Evolutionary conservation across 495 filamentous ascomycete genomes (phyloP).

Genomic region (Penicillium canescens): DNA sequence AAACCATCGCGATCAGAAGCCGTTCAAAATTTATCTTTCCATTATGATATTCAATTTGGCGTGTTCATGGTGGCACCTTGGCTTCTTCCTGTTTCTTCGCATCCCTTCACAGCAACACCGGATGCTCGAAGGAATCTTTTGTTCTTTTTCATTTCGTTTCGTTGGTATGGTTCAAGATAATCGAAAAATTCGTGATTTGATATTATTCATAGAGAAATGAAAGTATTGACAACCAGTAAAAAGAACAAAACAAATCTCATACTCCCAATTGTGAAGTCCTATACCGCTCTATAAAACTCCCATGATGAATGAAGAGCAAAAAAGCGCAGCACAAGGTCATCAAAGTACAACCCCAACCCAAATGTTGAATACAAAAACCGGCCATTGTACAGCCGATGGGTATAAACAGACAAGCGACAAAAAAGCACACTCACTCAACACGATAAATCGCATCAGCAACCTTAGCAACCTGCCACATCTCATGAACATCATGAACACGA

Average conservation of each 20-base stretch:
- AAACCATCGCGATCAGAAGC: constrained; percentile 5
- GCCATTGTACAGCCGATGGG: background rate
- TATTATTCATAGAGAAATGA: constrained; percentile 5
- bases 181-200: constrained; percentile 20
- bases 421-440: constrained; percentile 19
- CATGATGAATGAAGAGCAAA: constrained; percentile 27
- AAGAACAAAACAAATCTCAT: background rate
- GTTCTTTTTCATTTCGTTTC: constrained; percentile 13
- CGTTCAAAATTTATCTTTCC: constrained; percentile 5
- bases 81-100: background rate
- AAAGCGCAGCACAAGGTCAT: background rate
- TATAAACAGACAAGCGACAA: background rate
- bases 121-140: constrained; percentile 9
- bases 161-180: constrained; percentile 19
- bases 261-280: background rate
- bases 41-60: constrained; percentile 11
- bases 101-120: constrained; percentile 11
- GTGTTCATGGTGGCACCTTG: background rate
- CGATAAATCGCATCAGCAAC: constrained; percentile 93
- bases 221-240: background rate
- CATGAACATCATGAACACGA: constrained; percentile 86
- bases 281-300: constrained; percentile 17
- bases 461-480: constrained; percentile 84
- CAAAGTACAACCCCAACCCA: constrained; percentile 8
- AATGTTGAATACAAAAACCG: constrained; percentile 33